phyloP scores from a whole-genome alignment of 2,329 filamentous ascomycete species.

The Colletotrichum sp. region DNA sequence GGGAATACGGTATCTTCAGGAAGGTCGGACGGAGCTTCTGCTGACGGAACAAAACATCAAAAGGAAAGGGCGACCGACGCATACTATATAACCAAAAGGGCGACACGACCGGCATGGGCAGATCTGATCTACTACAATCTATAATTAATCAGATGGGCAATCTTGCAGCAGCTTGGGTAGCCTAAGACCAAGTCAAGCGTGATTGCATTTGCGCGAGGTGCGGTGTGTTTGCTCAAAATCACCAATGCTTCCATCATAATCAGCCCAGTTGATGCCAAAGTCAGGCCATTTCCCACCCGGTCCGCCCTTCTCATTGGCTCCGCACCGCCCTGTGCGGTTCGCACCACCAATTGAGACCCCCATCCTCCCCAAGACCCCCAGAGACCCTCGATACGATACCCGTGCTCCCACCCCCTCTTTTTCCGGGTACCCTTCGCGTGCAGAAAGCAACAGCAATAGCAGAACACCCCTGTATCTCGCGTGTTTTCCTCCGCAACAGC shows the following conservation, averaged over 20 bases:
- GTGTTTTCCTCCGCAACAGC: not conserved
- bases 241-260: constrained; percentile 19
- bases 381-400: not conserved
- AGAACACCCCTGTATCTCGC: not conserved
- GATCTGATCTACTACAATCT: constrained; percentile 4
- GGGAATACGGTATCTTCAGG: not conserved
- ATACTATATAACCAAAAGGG: not conserved
- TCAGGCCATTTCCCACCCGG: constrained; percentile 18
- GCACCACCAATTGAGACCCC: constrained; percentile 11
- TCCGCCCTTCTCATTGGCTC: constrained; percentile 12
- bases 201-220: not conserved
- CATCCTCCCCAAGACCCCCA: not conserved
- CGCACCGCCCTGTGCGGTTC: constrained; percentile 8
- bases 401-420: not conserved
- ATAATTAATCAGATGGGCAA: constrained; percentile 13
- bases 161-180: not conserved
- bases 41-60: not conserved
- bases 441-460: not conserved
- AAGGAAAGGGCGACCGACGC: not conserved
- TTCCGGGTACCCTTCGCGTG: not conserved
- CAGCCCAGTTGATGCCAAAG: constrained; percentile 19
- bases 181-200: not conserved
- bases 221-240: constrained; percentile 13
- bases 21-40: not conserved
- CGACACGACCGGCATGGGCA: not conserved